A percentile compares a stretch with the other conserved stretches of the same genome.
Evolutionary conservation across 2,329 filamentous ascomycete species (phyloP).

Genomic region (Talaromyces albobiverticillius): DNA sequence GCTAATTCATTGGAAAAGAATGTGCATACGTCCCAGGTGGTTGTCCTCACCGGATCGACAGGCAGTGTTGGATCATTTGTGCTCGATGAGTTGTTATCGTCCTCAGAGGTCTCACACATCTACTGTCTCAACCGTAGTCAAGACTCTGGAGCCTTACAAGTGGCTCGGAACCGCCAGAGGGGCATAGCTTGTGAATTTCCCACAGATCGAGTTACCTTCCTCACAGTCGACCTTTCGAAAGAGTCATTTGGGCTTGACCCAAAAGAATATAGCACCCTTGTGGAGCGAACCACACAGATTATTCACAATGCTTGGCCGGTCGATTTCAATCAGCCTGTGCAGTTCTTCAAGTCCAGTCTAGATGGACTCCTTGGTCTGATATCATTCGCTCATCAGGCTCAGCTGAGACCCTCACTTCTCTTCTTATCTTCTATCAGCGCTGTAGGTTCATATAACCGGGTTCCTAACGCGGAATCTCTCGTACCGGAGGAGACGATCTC

Average conservation of each 20-base stretch:
- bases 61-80: background rate
- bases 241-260: background rate
- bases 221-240: background rate
- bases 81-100: background rate
- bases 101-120: background rate
- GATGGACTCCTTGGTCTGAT: background rate
- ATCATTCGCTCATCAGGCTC: background rate
- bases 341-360: background rate
- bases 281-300: background rate
- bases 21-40: background rate
- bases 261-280: background rate
- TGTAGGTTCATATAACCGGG: background rate
- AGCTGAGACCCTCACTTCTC: background rate
- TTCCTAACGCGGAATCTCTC: background rate
- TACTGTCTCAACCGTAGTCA: background rate
- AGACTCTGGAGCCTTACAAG: background rate
- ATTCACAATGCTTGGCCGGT: slow-evolving; percentile 11
- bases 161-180: background rate
- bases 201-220: background rate
- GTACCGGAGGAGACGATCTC: slow-evolving; percentile 1
- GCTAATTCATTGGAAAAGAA: background rate
- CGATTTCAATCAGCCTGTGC: slow-evolving; percentile 1
- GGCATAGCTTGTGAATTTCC: background rate
- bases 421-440: background rate
- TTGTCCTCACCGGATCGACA: slow-evolving; percentile 1